Percentiles rank a stretch among this genome's conserved stretches.
phyloP scores from a whole-genome alignment of 495 filamentous ascomycete species.

The Neurospora africana region DNA sequence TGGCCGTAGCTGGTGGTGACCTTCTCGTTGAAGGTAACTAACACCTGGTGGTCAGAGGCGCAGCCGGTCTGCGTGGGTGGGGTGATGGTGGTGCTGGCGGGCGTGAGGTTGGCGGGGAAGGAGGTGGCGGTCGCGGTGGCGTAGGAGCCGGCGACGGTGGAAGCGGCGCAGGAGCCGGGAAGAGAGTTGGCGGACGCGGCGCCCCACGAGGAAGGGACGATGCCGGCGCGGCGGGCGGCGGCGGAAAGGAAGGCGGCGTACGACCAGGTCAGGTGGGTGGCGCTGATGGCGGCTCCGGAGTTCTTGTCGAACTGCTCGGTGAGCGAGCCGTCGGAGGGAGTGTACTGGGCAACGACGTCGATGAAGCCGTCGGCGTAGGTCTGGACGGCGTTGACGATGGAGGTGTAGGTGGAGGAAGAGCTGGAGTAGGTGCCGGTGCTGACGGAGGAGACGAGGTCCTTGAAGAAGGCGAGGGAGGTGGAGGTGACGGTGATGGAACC shows the following conservation, averaged over 20 bases:
- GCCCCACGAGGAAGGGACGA: slow-evolving; percentile 45
- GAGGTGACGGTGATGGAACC: slow-evolving; percentile 43
- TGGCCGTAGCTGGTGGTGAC: slow-evolving; percentile 47
- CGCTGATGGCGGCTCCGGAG: slow-evolving; percentile 43
- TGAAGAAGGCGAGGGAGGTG: slow-evolving; percentile 48
- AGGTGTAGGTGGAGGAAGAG: slow-evolving; percentile 34
- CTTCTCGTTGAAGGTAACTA: slow-evolving; percentile 49
- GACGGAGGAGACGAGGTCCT: slow-evolving; percentile 37
- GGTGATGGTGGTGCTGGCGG: slow-evolving; percentile 27
- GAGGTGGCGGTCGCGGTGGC: slow-evolving; percentile 39
- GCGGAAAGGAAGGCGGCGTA: slow-evolving; percentile 55
- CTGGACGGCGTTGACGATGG: slow-evolving; percentile 43
- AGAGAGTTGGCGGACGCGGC: slow-evolving; percentile 36
- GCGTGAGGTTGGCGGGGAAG: slow-evolving; percentile 48
- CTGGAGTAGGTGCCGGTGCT: slow-evolving; percentile 41
- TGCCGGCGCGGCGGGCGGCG: slow-evolving; percentile 34
- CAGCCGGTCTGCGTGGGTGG: slow-evolving; percentile 29
- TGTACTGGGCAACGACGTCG: slow-evolving; percentile 40
- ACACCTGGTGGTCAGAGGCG: slow-evolving; percentile 35
- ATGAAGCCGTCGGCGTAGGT: slow-evolving; percentile 59
- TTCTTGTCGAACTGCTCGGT: slow-evolving; percentile 50
- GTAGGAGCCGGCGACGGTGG: slow-evolving; percentile 50
- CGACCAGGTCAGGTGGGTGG: slow-evolving; percentile 57
- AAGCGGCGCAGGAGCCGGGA: slow-evolving; percentile 41
- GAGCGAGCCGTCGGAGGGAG: slow-evolving; percentile 40